These are phyloP conservation scores for Phyllachora maydis DNA, from an alignment of 2,329 filamentous ascomycete species.

Conservation along the genomic window DNA sequence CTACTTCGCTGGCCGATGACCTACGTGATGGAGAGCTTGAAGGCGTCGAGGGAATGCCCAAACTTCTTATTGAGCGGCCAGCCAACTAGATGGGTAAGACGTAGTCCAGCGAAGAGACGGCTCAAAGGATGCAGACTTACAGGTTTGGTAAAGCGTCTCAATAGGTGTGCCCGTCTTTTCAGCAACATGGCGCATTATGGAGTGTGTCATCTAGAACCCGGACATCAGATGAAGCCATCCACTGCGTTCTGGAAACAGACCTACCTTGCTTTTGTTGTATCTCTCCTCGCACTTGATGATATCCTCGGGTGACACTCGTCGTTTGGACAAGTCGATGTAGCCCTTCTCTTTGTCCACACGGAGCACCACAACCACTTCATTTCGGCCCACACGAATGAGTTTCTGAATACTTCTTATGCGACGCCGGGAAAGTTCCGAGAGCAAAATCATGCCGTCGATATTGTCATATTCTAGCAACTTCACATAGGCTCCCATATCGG, in stretches of 20 bases:
- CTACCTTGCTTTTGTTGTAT: constrained; percentile 99
- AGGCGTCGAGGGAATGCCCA: constrained; percentile 89
- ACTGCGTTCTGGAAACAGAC: no score
- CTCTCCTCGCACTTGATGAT: constrained; percentile 97
- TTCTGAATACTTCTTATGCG: constrained; percentile 99
- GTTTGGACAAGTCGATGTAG: constrained; percentile 97
- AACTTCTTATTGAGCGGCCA: constrained; percentile 97
- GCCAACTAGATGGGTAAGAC: no score
- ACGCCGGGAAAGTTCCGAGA: constrained; percentile 90
- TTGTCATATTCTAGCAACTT: constrained; percentile 99
- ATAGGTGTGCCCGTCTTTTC: constrained; percentile 94
- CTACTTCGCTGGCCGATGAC: not conserved
- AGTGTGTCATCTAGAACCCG: no score
- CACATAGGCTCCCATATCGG: constrained; percentile 99
- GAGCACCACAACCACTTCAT: constrained; percentile 95
- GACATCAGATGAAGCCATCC: no score
- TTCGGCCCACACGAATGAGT: constrained; percentile 91
- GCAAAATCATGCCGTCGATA: constrained; percentile 99
- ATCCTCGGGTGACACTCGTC: constrained; percentile 91
- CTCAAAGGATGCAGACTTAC: no score
- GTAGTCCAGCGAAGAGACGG: no score
- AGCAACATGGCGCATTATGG: constrained; percentile 95
- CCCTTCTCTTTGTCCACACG: constrained; percentile 98
- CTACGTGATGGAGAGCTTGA: constrained; percentile 96
- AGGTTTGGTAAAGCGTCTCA: constrained; percentile 82